A percentile compares a stretch with the other conserved stretches of the same genome.
phyloP scores from a whole-genome alignment of 108 stramenopile species.

The Pseudonitzschia multiseries region DNA sequence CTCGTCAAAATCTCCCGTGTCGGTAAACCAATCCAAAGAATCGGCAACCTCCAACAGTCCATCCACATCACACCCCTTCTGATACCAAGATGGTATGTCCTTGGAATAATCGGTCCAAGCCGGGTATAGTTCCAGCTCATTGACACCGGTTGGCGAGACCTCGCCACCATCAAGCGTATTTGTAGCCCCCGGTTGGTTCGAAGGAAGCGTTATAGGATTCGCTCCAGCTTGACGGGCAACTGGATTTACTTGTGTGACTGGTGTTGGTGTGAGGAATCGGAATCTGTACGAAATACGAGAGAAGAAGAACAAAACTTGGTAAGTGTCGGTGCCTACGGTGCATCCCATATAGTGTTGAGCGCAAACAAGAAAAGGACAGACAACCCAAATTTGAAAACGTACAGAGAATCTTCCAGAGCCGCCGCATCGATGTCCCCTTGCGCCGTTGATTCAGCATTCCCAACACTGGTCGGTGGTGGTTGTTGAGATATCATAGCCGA shows the following conservation, averaged over 20 bases:
- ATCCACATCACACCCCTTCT: conserved; percentile 82
- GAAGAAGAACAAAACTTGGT: conserved; percentile 29
- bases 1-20: conserved; percentile 82
- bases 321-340: background rate
- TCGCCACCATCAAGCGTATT: conserved; percentile 38
- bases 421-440: conserved; percentile 20
- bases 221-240: conserved; percentile 76
- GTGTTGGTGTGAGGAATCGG: conserved; percentile 71
- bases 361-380: background rate
- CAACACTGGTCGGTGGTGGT: background rate
- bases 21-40: conserved; percentile 77
- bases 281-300: conserved; percentile 60
- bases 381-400: conserved; percentile 32
- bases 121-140: conserved; percentile 65
- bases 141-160: conserved; percentile 75
- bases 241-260: conserved; percentile 66
- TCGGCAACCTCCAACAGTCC: conserved; percentile 80
- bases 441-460: background rate
- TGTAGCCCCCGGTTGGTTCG: conserved; percentile 16
- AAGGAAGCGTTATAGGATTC: conserved; percentile 65
- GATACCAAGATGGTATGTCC: conserved; percentile 84
- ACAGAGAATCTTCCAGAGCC: conserved; percentile 85
- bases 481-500: background rate
- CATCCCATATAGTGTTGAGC: background rate
- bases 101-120: conserved; percentile 79